Evolutionary conservation across 179 eudicot genomes (phyloP).

Genomic region (Amaranthus tricolor): DNA sequence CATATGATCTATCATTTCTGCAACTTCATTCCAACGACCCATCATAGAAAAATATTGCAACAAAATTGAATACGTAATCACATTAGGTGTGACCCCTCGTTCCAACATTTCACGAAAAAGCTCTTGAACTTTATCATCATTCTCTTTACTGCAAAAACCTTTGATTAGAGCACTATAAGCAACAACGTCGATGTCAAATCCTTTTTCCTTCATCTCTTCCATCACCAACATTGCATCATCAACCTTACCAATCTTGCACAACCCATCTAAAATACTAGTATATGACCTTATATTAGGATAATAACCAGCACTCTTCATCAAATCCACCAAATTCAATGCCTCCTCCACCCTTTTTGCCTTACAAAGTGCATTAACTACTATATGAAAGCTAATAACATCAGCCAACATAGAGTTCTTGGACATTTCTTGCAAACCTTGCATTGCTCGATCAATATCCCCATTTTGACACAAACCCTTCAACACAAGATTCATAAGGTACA

Average conservation of each 20-base stretch:
- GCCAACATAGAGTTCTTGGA: conserved; percentile 21
- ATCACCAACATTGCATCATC: conserved; percentile 50
- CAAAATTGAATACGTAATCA: conserved; percentile 44
- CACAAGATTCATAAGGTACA: conserved; percentile 51
- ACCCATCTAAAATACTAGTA: conserved; percentile 44
- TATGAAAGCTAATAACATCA: conserved; percentile 58
- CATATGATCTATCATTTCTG: conserved; percentile 51
- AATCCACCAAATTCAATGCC: conserved; percentile 46
- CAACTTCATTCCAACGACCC: conserved; percentile 62
- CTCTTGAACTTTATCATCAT: conserved; percentile 46
- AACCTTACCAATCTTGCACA: conserved; percentile 47
- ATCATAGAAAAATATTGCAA: conserved; percentile 46
- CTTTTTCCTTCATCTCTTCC: conserved; percentile 48
- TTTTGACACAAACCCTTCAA: conserved; percentile 61
- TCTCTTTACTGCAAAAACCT: conserved; percentile 53
- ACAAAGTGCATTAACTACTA: conserved; percentile 52
- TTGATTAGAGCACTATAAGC: conserved; percentile 50
- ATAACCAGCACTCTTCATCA: conserved; percentile 44
- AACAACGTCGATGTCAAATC: conserved; percentile 45
- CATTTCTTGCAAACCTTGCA: conserved; percentile 36
- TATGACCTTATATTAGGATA: conserved; percentile 39
- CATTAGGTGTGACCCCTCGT: conserved; percentile 51
- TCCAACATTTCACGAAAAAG: conserved; percentile 53
- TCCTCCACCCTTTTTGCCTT: conserved; percentile 45
- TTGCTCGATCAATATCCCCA: conserved; percentile 46